These are phyloP conservation scores for Clitopilus hobsonii DNA, from an alignment of 768 basidiomycete genomes.

Conservation along the genomic window DNA sequence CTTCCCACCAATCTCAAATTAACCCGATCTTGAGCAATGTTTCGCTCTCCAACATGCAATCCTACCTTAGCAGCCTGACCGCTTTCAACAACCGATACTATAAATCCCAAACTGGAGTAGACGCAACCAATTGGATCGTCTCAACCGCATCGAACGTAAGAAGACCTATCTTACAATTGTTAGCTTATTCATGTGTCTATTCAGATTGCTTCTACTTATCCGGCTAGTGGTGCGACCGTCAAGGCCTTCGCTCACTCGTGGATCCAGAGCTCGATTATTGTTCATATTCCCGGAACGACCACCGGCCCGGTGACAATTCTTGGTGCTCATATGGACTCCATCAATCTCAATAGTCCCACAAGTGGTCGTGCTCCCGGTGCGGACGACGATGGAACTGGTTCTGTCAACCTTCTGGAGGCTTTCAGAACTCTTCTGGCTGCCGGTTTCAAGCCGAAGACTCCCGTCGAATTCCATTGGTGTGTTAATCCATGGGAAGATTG, in stretches of 20 bases:
- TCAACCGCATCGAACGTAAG: conserved; percentile 23
- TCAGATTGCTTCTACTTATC: conserved; percentile 18
- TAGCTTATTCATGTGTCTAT: conserved; percentile 3
- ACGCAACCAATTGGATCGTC: conserved; percentile 33
- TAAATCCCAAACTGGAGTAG: conserved; percentile 27
- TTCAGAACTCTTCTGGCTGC: conserved; percentile 35
- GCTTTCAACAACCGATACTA: conserved; percentile 41
- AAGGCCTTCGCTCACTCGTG: conserved; percentile 11
- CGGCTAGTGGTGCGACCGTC: conserved; percentile 19
- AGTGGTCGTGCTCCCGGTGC: conserved; percentile 28
- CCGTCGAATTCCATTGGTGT: conserved; percentile 48
- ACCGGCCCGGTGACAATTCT: conserved; percentile 18
- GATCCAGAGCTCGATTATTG: conserved; percentile 16
- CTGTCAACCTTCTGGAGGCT: conserved; percentile 40
- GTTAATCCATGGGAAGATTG: background rate
- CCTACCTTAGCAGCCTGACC: conserved; percentile 27
- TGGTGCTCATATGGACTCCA: conserved; percentile 24
- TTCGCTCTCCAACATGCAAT: conserved; percentile 28
- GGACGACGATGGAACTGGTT: conserved; percentile 37
- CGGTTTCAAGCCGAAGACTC: conserved; percentile 34
- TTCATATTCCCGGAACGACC: conserved; percentile 13
- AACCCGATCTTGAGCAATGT: conserved; percentile 20
- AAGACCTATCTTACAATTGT: background rate
- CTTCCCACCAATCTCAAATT: conserved; percentile 15
- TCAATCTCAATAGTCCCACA: conserved; percentile 19